Evolutionary conservation across 1,139 yeast genomes (phyloP).

Genomic region (Candida sanyaensis): DNA sequence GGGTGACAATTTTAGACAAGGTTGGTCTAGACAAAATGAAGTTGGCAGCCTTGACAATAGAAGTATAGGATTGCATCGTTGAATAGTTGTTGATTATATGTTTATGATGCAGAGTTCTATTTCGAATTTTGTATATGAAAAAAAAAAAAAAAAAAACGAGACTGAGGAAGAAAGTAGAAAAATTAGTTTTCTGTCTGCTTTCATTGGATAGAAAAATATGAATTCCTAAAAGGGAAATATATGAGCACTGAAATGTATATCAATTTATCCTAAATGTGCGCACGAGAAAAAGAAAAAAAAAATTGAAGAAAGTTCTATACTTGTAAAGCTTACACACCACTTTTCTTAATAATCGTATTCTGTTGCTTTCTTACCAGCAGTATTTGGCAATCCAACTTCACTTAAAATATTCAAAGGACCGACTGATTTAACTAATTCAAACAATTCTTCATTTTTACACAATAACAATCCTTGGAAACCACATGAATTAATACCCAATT

Average conservation of each 20-base stretch:
- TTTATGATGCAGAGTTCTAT: neutral
- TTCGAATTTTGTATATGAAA: neutral
- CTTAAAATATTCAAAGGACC: conserved; percentile 52
- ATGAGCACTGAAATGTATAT: neutral
- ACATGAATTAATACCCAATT: conserved; percentile 72
- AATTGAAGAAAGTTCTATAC: no score
- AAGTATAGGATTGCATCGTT: conserved; percentile 72
- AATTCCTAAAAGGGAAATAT: conserved; percentile 25
- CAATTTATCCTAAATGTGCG: neutral
- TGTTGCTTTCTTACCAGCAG: conserved; percentile 34
- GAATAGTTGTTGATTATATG: neutral
- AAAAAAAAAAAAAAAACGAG: neutral
- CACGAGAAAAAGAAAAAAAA: neutral
- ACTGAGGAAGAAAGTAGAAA: conserved; percentile 1
- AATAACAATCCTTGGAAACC: conserved; percentile 79
- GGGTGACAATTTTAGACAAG: conserved; percentile 72
- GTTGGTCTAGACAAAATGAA: conserved; percentile 80
- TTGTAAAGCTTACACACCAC: neutral
- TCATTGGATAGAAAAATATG: conserved; percentile 23
- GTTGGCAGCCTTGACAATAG: conserved; percentile 81
- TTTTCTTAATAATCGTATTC: conserved; percentile 38
- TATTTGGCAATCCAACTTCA: conserved; percentile 66
- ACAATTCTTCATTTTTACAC: conserved; percentile 66
- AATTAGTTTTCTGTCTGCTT: conserved; percentile 17
- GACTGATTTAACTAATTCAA: conserved; percentile 37